A percentile compares a stretch with the other conserved stretches of the same genome.
phyloP scores from a whole-genome alignment of 805 yeast genomes.

The Nakazawaea ernobii region DNA sequence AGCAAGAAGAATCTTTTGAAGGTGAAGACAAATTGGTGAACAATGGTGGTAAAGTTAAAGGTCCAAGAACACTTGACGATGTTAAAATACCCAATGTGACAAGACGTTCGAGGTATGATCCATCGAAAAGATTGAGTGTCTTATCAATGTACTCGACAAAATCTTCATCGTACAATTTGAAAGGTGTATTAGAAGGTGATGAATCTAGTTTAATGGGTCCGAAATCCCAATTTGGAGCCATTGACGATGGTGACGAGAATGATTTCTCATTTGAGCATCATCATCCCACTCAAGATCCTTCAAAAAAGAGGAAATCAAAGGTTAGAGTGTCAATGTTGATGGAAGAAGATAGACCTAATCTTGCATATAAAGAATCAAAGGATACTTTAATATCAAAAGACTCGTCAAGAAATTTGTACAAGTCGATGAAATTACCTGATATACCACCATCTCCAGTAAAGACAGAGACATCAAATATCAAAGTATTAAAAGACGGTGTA shows the following conservation, averaged over 20 bases:
- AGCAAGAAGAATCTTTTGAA: slow-evolving; percentile 18
- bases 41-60: slow-evolving; percentile 13
- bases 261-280: slow-evolving; percentile 11
- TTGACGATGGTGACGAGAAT: slow-evolving; percentile 5
- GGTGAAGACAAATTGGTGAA: slow-evolving; percentile 14
- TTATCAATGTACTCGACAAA: slow-evolving; percentile 66
- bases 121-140: slow-evolving; percentile 67
- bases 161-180: slow-evolving; percentile 56
- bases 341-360: slow-evolving; percentile 14
- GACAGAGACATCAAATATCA: slow-evolving; percentile 13
- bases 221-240: slow-evolving; percentile 5
- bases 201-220: slow-evolving; percentile 12
- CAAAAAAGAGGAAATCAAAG: slow-evolving; percentile 25
- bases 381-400: slow-evolving; percentile 38
- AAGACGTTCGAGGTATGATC: slow-evolving; percentile 57
- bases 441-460: slow-evolving; percentile 33
- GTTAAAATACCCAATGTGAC: slow-evolving; percentile 68
- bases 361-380: slow-evolving; percentile 22
- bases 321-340: slow-evolving; percentile 17
- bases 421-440: slow-evolving; percentile 43
- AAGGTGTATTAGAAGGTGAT: slow-evolving; percentile 29
- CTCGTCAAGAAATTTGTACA: slow-evolving; percentile 34
- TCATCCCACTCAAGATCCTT: background rate
- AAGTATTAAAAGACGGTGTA: slow-evolving; percentile 8
- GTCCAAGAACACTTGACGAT: slow-evolving; percentile 52